Percentiles rank a stretch among this genome's conserved stretches.
phyloP scores from a whole-genome alignment of 805 yeast genomes.

The Lipomyces mesembrius region DNA sequence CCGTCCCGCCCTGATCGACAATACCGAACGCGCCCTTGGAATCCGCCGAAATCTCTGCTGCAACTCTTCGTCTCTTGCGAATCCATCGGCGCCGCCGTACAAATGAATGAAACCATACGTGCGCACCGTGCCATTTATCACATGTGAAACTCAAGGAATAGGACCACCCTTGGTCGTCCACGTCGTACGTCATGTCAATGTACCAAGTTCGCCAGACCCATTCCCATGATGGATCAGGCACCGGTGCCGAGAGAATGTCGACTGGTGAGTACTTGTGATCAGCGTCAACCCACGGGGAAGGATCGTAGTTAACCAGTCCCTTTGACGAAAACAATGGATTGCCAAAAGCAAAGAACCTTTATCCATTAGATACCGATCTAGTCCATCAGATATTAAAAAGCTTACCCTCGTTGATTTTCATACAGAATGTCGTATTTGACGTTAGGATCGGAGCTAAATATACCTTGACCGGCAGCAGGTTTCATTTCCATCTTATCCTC shows the following conservation, averaged over 20 bases:
- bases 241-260: constrained; percentile 43
- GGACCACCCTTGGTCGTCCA: constrained; percentile 86
- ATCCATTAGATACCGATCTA: not conserved
- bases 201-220: constrained; percentile 78
- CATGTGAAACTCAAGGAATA: constrained; percentile 60
- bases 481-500: constrained; percentile 8
- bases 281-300: constrained; percentile 46
- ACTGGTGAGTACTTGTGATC: constrained; percentile 45
- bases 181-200: constrained; percentile 68
- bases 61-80: constrained; percentile 43
- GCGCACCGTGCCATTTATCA: constrained; percentile 64
- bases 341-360: constrained; percentile 46
- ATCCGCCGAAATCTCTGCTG: not conserved
- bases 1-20: not conserved
- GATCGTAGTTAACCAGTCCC: constrained; percentile 48
- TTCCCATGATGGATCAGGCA: constrained; percentile 65
- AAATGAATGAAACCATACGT: constrained; percentile 59
- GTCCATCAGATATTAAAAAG: not conserved
- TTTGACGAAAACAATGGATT: constrained; percentile 46
- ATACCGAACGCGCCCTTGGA: not conserved
- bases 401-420: constrained; percentile 51
- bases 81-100: constrained; percentile 74
- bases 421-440: constrained; percentile 41
- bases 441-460: constrained; percentile 23
- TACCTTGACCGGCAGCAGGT: not conserved